Conservation (phyloP, 2,329 filamentous ascomycete genomes). For the Aspergillus terreus region DNA sequence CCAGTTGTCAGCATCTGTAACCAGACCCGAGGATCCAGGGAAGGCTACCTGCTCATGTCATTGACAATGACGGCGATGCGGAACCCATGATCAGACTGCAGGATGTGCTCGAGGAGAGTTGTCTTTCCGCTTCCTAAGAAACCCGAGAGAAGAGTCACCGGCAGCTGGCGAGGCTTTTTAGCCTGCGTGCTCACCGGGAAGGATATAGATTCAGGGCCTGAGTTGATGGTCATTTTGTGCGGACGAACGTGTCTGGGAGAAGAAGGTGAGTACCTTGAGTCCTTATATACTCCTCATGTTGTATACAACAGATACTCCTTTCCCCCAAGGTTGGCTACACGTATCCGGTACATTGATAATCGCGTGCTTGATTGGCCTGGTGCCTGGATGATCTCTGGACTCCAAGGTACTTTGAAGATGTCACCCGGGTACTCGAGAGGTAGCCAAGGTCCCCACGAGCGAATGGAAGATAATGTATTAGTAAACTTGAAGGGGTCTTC, state of each 20-base stretch:
- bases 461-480: too few species aligned
- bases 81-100: slow-evolving; percentile 63
- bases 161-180: slow-evolving; percentile 35
- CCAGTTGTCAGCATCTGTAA: background rate
- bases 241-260: background rate
- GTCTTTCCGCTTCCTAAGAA: slow-evolving; percentile 68
- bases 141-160: slow-evolving; percentile 59
- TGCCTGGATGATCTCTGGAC: too few species aligned
- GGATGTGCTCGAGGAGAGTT: slow-evolving; percentile 65
- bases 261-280: background rate
- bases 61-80: slow-evolving; percentile 71
- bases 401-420: background rate
- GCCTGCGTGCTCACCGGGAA: background rate
- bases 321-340: slow-evolving; percentile 4
- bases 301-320: background rate
- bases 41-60: slow-evolving; percentile 58
- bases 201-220: slow-evolving; percentile 10
- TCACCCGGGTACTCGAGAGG: background rate
- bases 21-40: too few species aligned
- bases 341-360: background rate
- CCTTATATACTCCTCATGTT: background rate
- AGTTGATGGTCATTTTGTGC: slow-evolving; percentile 14
- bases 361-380: background rate
- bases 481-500: too few species aligned
- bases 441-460: too few species aligned